Evolutionary conservation across 768 basidiomycete genomes (phyloP).

Genomic region (Paxillus ammoniavirescens): DNA sequence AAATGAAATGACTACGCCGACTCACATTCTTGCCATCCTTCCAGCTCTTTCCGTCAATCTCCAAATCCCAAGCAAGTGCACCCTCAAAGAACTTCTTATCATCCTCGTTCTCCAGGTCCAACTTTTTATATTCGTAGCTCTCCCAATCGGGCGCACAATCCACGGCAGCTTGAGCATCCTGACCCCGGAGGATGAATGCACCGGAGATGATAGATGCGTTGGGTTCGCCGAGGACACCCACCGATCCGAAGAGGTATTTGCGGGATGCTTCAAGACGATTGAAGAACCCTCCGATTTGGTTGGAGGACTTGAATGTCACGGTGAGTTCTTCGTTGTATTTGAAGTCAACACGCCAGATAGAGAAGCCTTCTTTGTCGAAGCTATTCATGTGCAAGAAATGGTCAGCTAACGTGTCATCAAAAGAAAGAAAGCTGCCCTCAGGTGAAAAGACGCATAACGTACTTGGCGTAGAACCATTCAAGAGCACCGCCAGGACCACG

Average conservation of each 20-base stretch:
- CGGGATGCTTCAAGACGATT: constrained; percentile 96
- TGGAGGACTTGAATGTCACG: constrained; percentile 89
- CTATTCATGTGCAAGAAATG: constrained; percentile 35
- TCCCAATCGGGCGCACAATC: constrained; percentile 90
- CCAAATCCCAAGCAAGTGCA: constrained; percentile 91
- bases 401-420: constrained; percentile 4
- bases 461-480: constrained; percentile 98
- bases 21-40: constrained; percentile 87
- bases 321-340: constrained; percentile 96
- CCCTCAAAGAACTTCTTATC: constrained; percentile 84
- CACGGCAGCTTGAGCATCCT: constrained; percentile 67
- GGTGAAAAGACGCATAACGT: constrained; percentile 20
- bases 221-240: constrained; percentile 82
- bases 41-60: constrained; percentile 87
- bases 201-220: constrained; percentile 84
- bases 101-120: constrained; percentile 90
- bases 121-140: constrained; percentile 75
- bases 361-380: constrained; percentile 88
- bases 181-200: constrained; percentile 79
- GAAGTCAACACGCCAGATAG: constrained; percentile 90
- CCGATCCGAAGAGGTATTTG: constrained; percentile 93
- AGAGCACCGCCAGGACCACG: constrained; percentile 76
- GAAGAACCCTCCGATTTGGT: constrained; percentile 95
- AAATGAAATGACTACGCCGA: constrained; percentile 14
- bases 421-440: too few relatives aligned